These are phyloP conservation scores for Pochonia chlamydosporia DNA, from an alignment of 2,329 filamentous ascomycete genomes.

Conservation along the genomic window DNA sequence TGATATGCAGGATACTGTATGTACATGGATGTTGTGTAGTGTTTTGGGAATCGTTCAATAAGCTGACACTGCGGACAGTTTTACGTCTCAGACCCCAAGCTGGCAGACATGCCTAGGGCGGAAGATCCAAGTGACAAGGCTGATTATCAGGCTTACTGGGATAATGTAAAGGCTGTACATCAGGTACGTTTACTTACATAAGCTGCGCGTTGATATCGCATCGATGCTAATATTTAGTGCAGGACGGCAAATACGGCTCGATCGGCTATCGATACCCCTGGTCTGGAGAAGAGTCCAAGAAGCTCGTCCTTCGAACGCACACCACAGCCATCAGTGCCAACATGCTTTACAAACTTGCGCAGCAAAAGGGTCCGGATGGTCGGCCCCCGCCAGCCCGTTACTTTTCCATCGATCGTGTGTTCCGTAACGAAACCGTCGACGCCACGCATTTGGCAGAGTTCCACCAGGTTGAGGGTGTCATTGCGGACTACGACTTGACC, in stretches of 20 bases:
- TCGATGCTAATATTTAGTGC: background rate
- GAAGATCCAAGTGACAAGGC: slow-evolving; percentile 44
- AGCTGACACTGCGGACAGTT: slow-evolving; percentile 39
- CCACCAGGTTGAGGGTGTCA: slow-evolving; percentile 97
- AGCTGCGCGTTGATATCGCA: background rate
- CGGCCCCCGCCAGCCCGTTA: slow-evolving; percentile 70
- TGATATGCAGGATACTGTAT: slow-evolving; percentile 82
- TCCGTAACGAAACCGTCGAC: slow-evolving; percentile 96
- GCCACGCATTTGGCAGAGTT: slow-evolving; percentile 96
- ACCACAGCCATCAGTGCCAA: slow-evolving; percentile 89
- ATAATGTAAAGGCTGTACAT: slow-evolving; percentile 82
- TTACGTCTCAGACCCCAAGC: slow-evolving; percentile 86
- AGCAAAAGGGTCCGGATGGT: slow-evolving; percentile 68
- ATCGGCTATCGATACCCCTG: slow-evolving; percentile 96
- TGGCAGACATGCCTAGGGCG: slow-evolving; percentile 57
- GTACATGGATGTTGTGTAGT: background rate
- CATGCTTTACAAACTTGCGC: slow-evolving; percentile 84
- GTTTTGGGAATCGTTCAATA: background rate
- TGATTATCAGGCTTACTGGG: slow-evolving; percentile 81
- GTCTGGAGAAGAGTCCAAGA: slow-evolving; percentile 78
- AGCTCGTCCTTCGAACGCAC: slow-evolving; percentile 86
- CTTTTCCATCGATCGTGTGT: slow-evolving; percentile 97
- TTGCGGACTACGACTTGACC: slow-evolving; percentile 91
- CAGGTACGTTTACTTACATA: slow-evolving; percentile 33
- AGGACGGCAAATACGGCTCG: slow-evolving; percentile 81